A percentile compares a stretch with the other conserved stretches of the same genome.
These are phyloP conservation scores for Batkoa obscura DNA, from an alignment of 371 early-diverging fungal genomes.

Conservation along the genomic window DNA sequence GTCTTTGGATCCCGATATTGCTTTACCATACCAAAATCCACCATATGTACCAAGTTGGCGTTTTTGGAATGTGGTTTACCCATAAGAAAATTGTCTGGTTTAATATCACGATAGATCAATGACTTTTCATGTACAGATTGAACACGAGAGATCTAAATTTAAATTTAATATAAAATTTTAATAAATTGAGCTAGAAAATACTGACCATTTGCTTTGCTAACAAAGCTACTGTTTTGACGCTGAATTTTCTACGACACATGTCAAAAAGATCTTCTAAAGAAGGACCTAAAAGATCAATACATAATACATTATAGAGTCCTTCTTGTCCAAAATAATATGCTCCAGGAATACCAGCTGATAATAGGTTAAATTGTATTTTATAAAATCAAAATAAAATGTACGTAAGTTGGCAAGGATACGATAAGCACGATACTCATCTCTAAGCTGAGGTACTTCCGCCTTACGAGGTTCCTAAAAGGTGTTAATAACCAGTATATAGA, in stretches of 20 bases:
- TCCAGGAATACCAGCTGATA: slow-evolving; percentile 51
- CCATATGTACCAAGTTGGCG: slow-evolving; percentile 42
- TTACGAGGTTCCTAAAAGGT: slow-evolving; percentile 46
- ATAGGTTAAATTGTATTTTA: not conserved
- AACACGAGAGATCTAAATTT: slow-evolving; percentile 46
- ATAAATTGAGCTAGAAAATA: not conserved
- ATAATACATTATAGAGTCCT: slow-evolving; percentile 68
- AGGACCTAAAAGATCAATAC: slow-evolving; percentile 94
- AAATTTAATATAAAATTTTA: not conserved
- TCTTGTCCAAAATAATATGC: slow-evolving; percentile 84
- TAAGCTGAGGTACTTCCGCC: slow-evolving; percentile 69
- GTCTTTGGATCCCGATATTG: slow-evolving; percentile 78
- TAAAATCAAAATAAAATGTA: slow-evolving; percentile 9
- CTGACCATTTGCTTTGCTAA: slow-evolving; percentile 34
- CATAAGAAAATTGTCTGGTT: slow-evolving; percentile 89
- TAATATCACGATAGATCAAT: slow-evolving; percentile 90
- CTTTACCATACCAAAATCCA: slow-evolving; percentile 95
- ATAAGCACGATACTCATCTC: slow-evolving; percentile 74
- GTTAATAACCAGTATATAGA: not conserved
- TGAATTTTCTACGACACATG: slow-evolving; percentile 17
- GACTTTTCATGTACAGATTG: slow-evolving; percentile 78
- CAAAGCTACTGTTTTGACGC: slow-evolving; percentile 25
- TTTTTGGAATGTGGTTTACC: slow-evolving; percentile 42
- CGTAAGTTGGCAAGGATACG: slow-evolving; percentile 44
- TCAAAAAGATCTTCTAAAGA: slow-evolving; percentile 74